A percentile compares a stretch with the other conserved stretches of the same genome.
Conservation (phyloP, 164 flowering plant species). For the Stephania yunnanensis region DNA sequence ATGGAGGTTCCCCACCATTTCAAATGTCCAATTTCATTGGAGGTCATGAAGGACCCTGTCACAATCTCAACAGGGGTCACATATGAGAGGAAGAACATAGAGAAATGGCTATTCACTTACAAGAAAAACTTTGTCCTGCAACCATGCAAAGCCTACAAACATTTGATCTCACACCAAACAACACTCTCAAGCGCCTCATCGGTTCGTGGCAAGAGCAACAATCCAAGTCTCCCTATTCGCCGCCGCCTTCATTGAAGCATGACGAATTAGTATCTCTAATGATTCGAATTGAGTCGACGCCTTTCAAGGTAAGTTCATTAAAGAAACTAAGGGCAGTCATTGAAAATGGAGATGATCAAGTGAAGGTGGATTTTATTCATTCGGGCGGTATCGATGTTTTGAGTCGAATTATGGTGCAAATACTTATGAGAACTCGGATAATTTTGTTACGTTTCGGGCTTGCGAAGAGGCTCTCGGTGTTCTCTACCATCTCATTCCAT, state of each 20-base stretch:
- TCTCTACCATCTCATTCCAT: constrained; percentile 27
- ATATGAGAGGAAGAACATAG: constrained; percentile 53
- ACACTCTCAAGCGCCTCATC: constrained; percentile 63
- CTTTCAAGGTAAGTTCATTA: constrained; percentile 47
- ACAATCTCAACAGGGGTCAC: constrained; percentile 64
- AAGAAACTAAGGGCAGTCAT: constrained; percentile 38
- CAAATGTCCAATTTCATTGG: constrained; percentile 75
- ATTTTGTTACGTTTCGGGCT: constrained; percentile 40
- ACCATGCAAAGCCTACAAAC: constrained; percentile 46
- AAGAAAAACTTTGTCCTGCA: constrained; percentile 63
- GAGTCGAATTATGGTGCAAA: constrained; percentile 28
- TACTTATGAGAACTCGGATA: constrained; percentile 30
- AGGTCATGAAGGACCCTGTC: constrained; percentile 67
- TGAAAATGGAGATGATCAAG: constrained; percentile 23
- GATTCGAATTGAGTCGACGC: constrained; percentile 33
- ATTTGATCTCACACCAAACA: constrained; percentile 51
- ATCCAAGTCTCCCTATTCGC: not conserved
- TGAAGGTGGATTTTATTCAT: constrained; percentile 26
- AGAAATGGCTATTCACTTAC: constrained; percentile 55
- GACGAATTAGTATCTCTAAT: constrained; percentile 36
- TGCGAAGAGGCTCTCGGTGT: constrained; percentile 61
- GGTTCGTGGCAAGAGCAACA: constrained; percentile 30
- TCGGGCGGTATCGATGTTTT: constrained; percentile 44
- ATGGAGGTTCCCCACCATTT: constrained; percentile 40
- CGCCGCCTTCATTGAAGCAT: constrained; percentile 22